Percentiles rank a stretch among this genome's conserved stretches.
These are phyloP conservation scores for Vigna angularis DNA, from an alignment of 306 rosid genomes.

Conservation along the genomic window DNA sequence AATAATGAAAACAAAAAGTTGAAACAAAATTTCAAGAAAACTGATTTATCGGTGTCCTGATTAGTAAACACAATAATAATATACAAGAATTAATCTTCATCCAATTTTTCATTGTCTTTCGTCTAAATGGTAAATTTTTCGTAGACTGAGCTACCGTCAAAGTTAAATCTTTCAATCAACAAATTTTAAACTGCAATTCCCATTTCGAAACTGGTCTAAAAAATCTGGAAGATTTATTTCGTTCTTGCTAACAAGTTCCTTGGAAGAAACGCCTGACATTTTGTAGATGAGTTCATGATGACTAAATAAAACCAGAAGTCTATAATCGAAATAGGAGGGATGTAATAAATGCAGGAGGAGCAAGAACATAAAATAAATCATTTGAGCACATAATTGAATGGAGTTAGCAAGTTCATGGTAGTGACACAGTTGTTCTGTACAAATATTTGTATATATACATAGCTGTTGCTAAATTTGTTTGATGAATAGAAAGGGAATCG, in stretches of 20 bases:
- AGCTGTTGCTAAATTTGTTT: slow-evolving; percentile 29
- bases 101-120: too few species aligned
- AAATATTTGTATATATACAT: slow-evolving; percentile 46
- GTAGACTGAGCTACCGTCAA: too few species aligned
- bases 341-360: slow-evolving; percentile 7
- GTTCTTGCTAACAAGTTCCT: not conserved
- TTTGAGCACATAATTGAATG: slow-evolving; percentile 48
- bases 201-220: too few species aligned
- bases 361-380: slow-evolving; percentile 43
- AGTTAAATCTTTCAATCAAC: too few species aligned
- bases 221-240: not conserved
- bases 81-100: too few species aligned
- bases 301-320: not conserved
- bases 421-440: slow-evolving; percentile 56
- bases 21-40: too few species aligned
- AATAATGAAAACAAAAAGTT: too few species aligned
- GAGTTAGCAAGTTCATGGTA: slow-evolving; percentile 54
- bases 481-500: slow-evolving; percentile 3
- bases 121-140: too few species aligned
- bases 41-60: too few species aligned
- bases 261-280: not conserved
- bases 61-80: too few species aligned
- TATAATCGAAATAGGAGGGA: not conserved
- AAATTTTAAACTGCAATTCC: too few species aligned
- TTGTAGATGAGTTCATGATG: too few species aligned